phyloP scores from a whole-genome alignment of 2,329 filamentous ascomycete species.

The Grosmannia clavigera region DNA sequence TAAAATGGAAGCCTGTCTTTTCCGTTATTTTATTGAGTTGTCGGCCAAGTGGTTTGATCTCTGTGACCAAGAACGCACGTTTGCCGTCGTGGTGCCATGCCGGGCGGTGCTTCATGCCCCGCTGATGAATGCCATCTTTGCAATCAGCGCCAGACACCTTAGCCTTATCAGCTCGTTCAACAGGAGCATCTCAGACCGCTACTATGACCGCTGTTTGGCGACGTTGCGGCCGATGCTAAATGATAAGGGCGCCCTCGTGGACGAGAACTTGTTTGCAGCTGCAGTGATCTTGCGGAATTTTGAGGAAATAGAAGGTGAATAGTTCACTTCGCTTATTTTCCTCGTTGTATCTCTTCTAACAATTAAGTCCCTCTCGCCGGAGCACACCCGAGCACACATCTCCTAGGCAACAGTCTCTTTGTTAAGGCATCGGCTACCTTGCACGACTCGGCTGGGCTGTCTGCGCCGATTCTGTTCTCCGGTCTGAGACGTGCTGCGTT shows the following conservation, averaged over 20 bases:
- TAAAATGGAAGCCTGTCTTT: not conserved
- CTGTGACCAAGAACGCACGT: not conserved
- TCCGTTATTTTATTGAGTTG: not conserved
- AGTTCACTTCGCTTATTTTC: no score
- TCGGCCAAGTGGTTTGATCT: not conserved
- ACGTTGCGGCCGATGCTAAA: conserved; percentile 1
- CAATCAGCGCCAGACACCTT: not conserved
- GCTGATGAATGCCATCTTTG: not conserved
- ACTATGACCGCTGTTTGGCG: not conserved
- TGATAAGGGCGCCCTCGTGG: not conserved
- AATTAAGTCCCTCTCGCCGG: not conserved
- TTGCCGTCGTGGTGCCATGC: not conserved
- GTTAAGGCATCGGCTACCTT: not conserved
- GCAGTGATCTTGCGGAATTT: conserved; percentile 2
- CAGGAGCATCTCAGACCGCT: not conserved
- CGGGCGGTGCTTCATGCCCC: not conserved
- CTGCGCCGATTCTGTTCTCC: not conserved
- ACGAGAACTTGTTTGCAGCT: conserved; percentile 5
- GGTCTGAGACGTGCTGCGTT: conserved; percentile 1
- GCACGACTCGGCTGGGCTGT: not conserved
- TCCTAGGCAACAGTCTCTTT: conserved; percentile 1
- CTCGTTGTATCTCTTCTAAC: not conserved
- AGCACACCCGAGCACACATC: not conserved
- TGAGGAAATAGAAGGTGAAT: conserved; percentile 1
- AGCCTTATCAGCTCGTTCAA: not conserved